phyloP scores from a whole-genome alignment of 2,329 filamentous ascomycete genomes.

The Penicillium freii region DNA sequence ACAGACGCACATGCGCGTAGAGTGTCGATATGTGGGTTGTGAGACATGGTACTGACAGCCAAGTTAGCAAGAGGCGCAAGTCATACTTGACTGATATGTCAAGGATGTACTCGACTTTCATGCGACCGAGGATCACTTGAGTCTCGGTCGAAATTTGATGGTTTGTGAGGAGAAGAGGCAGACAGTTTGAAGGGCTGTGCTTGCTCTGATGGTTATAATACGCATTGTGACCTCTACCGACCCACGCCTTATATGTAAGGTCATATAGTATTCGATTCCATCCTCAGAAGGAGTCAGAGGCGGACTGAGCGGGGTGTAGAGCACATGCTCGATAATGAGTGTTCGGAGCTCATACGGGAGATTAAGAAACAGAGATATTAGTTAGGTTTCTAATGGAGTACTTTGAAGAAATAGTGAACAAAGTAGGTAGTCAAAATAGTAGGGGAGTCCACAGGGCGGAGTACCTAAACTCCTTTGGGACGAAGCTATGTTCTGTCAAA shows the following conservation, averaged over 20 bases:
- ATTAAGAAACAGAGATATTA: neutral
- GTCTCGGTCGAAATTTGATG: neutral
- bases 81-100: neutral
- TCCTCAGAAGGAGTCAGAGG: neutral
- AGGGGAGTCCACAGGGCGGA: neutral
- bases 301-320: neutral
- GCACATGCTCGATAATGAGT: neutral
- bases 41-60: neutral
- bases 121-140: neutral
- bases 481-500: neutral
- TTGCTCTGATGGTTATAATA: neutral
- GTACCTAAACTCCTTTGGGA: slow-evolving; percentile 3
- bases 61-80: neutral
- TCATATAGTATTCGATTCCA: neutral
- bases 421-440: no score
- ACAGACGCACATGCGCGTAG: neutral
- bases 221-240: neutral
- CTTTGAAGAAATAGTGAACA: neutral
- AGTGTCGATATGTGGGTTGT: neutral
- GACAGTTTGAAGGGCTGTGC: neutral
- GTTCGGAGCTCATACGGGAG: neutral
- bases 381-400: neutral
- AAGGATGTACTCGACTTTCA: neutral
- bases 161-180: neutral
- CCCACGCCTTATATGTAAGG: neutral